Base-by-base conservation (phyloP, 345 rosid species). In the Moricandia moricandioides region DNA sequence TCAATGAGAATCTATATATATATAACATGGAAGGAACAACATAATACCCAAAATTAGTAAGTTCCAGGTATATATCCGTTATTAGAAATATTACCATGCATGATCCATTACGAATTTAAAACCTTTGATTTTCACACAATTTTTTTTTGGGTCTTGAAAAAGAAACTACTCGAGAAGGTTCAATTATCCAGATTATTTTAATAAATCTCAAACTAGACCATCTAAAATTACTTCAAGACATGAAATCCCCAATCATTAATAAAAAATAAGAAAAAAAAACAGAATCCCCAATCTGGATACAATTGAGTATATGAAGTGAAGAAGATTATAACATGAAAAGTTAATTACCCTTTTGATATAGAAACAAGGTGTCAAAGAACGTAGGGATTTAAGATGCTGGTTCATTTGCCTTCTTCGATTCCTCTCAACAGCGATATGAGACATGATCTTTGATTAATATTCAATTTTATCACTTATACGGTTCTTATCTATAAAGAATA, bases 361-460 rank as follows among this genome's bases (percentile, higher is more conserved):
- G 88, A 93, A 91, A 80, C 86, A 87, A 64, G 98, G 98, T 62
- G 98, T 93, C 65, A 91, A 76, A 72, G 98, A 91, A 49, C 96
- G 89, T 74, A 93, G 82, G 40, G 89, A 86, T 78, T 86, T 89
- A 87, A 93, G 96, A 77, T 93, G 88, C 17, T 93, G 96, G 61
- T 93, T 91, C 96, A 91, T 93, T 84, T 89, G 97, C 51, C 86
- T 87, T 82, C 98, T 89, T 78, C 98, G 86, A 80, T 91, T 91
- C 69, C 98, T 85, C 81, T 93, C 98, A 58, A 93, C 93, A 13
- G 94, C 87, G 71, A 91, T 87, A 79, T 91, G 97, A 73, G 96
- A 86, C 97, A 93, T 93, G 66, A 30, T 16, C 24, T 26, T 51
- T 71, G 55, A 58, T 26, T 8, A n/a, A 27, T 52, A 66, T 47